phyloP scores from a whole-genome alignment of 2,329 filamentous ascomycete genomes.

The Thelonectria blattea region DNA sequence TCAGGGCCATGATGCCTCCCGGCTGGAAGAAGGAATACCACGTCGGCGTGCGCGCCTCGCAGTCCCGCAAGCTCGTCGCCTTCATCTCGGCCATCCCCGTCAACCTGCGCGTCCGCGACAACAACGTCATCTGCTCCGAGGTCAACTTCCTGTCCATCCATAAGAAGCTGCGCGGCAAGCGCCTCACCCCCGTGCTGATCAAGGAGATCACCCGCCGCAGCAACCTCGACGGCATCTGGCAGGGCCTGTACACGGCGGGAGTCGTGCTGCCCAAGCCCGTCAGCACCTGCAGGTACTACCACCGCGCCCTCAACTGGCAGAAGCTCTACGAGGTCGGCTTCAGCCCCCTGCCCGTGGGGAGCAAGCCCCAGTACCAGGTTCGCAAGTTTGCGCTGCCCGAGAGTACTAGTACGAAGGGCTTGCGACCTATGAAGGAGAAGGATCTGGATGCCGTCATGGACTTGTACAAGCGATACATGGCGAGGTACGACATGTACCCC shows the following conservation, averaged over 20 bases:
- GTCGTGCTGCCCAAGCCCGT: constrained; percentile 90
- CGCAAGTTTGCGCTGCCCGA: constrained; percentile 85
- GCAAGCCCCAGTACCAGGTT: constrained; percentile 85
- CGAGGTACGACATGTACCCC: constrained; percentile 83
- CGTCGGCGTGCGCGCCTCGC: constrained; percentile 84
- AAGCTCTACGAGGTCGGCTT: constrained; percentile 96
- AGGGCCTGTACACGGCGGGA: constrained; percentile 95
- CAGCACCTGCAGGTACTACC: constrained; percentile 93
- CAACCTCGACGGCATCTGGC: constrained; percentile 85
- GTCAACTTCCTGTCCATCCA: constrained; percentile 99
- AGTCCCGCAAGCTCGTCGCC: constrained; percentile 86
- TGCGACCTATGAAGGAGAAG: constrained; percentile 79
- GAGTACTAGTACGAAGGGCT: constrained; percentile 72
- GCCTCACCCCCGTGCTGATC: constrained; percentile 91
- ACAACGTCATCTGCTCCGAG: constrained; percentile 79
- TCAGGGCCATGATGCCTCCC: constrained; percentile 89
- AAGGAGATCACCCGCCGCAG: constrained; percentile 96
- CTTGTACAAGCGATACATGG: constrained; percentile 78
- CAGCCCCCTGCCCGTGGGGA: constrained; percentile 82
- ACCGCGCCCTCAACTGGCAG: constrained; percentile 92
- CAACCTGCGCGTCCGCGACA: constrained; percentile 78
- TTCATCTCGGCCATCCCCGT: constrained; percentile 96
- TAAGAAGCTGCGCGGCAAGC: constrained; percentile 95
- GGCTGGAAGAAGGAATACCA: constrained; percentile 96
- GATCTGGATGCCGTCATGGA: constrained; percentile 79